phyloP scores from a whole-genome alignment of 257 asterid species.

The Solanum medicagineum region DNA sequence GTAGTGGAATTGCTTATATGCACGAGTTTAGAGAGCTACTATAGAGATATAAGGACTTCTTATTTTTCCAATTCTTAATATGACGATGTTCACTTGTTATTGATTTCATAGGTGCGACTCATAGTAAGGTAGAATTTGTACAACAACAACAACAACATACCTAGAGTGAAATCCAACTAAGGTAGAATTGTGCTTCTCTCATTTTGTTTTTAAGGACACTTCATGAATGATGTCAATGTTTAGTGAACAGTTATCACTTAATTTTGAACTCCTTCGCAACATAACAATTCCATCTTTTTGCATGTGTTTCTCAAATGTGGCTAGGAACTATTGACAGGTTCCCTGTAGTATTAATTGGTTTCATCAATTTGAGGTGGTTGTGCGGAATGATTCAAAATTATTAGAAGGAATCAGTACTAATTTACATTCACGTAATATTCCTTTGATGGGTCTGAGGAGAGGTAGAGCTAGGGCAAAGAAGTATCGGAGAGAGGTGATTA shows the following conservation, averaged over 20 bases:
- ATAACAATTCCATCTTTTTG: neutral
- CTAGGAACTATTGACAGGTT: neutral
- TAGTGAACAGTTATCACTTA: neutral
- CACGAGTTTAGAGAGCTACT: neutral
- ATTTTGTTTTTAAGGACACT: neutral
- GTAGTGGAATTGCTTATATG: neutral
- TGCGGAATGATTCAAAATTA: neutral
- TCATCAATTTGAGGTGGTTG: neutral
- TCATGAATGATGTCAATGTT: neutral
- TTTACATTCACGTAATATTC: neutral
- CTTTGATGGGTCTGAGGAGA: neutral
- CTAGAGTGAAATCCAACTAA: neutral
- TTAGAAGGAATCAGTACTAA: neutral
- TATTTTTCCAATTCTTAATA: neutral
- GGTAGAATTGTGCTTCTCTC: neutral
- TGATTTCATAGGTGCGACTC: neutral
- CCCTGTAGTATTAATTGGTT: neutral
- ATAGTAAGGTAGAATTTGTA: neutral
- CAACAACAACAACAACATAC: no score
- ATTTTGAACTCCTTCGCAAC: neutral
- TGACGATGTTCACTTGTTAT: neutral
- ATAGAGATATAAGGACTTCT: neutral
- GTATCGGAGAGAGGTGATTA: neutral
- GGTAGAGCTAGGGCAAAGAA: neutral
- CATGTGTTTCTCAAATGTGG: neutral